phyloP scores from a whole-genome alignment of 2,329 filamentous ascomycete species.

The Fusarium anguioides region DNA sequence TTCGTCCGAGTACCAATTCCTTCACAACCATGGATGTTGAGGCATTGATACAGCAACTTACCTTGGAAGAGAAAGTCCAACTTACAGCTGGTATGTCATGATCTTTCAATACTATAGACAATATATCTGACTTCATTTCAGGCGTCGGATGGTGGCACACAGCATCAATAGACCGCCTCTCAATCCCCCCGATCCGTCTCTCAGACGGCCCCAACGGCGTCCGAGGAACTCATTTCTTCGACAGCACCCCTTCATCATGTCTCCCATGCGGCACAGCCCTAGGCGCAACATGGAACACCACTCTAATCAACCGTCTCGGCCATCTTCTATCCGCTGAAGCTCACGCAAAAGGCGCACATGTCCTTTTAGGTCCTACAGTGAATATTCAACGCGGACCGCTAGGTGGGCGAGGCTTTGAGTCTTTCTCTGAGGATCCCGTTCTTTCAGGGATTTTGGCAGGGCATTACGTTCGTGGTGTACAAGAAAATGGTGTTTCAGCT shows the following conservation, averaged over 20 bases:
- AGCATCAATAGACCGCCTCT: constrained; percentile 23
- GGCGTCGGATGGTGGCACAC: constrained; percentile 26
- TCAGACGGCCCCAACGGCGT: constrained; percentile 40
- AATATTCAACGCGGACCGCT: background rate
- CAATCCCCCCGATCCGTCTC: constrained; percentile 9
- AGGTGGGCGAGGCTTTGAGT: constrained; percentile 8
- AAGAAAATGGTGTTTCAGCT: constrained; percentile 10
- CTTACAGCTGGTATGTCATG: background rate
- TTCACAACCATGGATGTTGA: constrained; percentile 1
- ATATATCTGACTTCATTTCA: background rate
- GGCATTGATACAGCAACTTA: background rate
- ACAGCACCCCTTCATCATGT: constrained; percentile 39
- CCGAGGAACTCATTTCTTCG: constrained; percentile 38
- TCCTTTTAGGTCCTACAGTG: background rate
- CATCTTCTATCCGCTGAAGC: constrained; percentile 1
- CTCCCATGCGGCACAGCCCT: constrained; percentile 35
- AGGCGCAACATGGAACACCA: background rate
- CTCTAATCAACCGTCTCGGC: background rate
- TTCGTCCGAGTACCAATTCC: too few species aligned
- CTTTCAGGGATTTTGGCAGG: background rate
- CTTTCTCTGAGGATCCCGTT: background rate
- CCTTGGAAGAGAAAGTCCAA: background rate
- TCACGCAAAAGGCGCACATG: background rate
- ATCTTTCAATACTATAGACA: too few species aligned
- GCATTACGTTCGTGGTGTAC: background rate